Conservation (phyloP, 2,329 filamentous ascomycete genomes). For the Trichoderma sp. region DNA sequence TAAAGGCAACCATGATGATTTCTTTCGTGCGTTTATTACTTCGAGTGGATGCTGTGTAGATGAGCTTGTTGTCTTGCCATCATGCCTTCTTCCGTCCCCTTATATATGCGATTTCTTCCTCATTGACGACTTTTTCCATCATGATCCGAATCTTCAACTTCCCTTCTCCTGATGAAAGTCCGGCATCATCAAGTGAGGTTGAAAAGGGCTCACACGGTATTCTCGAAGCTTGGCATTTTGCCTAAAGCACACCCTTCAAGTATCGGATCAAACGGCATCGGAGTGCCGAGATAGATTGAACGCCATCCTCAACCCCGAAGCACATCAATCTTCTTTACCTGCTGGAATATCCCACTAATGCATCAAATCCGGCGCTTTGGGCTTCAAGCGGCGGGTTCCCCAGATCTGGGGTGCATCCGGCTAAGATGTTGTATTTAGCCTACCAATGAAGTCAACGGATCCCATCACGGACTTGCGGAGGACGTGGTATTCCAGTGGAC, state of each 20-base stretch:
- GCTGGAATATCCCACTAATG: background rate
- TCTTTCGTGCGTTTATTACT: background rate
- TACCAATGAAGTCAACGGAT: conserved; percentile 3
- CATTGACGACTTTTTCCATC: background rate
- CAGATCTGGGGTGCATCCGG: conserved; percentile 24
- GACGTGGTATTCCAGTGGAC: conserved; percentile 12
- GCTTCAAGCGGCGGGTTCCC: conserved; percentile 1
- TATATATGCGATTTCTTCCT: background rate
- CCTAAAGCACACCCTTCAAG: conserved; percentile 9
- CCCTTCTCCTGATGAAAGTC: background rate
- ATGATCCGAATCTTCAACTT: no score
- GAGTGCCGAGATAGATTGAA: conserved; percentile 4
- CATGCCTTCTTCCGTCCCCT: background rate
- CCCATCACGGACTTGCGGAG: conserved; percentile 6
- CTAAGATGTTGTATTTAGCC: conserved; percentile 22
- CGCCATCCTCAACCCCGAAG: background rate
- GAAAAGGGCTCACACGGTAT: background rate
- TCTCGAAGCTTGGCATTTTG: conserved; percentile 16
- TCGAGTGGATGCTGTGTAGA: background rate
- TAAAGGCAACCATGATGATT: conserved; percentile 15
- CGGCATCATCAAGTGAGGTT: conserved; percentile 5
- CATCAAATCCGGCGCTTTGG: conserved; percentile 6
- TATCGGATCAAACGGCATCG: conserved; percentile 19
- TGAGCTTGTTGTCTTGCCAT: background rate
- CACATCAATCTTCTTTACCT: background rate